phyloP scores from a whole-genome alignment of 2,329 filamentous ascomycete genomes.

The Colletotrichum phormii region DNA sequence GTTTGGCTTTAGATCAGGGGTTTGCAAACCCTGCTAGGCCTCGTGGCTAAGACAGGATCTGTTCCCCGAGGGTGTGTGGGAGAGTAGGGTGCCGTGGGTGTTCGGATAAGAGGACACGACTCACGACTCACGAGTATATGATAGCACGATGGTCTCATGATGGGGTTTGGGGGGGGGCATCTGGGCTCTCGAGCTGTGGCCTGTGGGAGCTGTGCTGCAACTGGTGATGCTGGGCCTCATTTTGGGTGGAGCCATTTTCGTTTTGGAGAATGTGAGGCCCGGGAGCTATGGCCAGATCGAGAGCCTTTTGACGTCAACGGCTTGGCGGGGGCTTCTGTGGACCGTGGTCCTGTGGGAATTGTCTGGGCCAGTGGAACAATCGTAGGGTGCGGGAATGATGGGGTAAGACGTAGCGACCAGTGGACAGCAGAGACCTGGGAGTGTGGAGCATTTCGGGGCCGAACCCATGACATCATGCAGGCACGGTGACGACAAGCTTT shows the following conservation, averaged over 20 bases:
- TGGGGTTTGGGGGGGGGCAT: neutral
- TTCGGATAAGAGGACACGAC: too few relatives aligned
- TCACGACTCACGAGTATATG: neutral
- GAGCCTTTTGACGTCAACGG: slow-evolving; percentile 29
- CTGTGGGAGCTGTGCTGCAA: neutral
- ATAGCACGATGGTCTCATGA: slow-evolving; percentile 3
- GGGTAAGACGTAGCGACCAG: neutral
- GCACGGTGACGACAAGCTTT: slow-evolving; percentile 34
- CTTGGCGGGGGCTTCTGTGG: slow-evolving; percentile 1
- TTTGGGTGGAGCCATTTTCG: neutral
- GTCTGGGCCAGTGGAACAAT: too few relatives aligned
- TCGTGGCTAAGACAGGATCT: neutral
- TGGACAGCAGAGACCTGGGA: too few relatives aligned
- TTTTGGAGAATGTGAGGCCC: neutral
- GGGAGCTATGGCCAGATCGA: slow-evolving; percentile 17
- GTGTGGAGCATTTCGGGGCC: neutral
- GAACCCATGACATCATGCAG: slow-evolving; percentile 34
- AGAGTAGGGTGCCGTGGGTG: neutral
- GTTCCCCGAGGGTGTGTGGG: neutral
- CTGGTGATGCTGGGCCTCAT: neutral
- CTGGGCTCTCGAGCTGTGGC: slow-evolving; percentile 10
- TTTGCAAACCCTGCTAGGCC: neutral
- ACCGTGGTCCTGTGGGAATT: too few relatives aligned
- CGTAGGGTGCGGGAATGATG: neutral
- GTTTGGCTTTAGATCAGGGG: neutral